Percentiles rank a stretch among this genome's conserved stretches.
These are phyloP conservation scores for Leptosphaerulina australis DNA, from an alignment of 2,329 filamentous ascomycete species.

Conservation along the genomic window DNA sequence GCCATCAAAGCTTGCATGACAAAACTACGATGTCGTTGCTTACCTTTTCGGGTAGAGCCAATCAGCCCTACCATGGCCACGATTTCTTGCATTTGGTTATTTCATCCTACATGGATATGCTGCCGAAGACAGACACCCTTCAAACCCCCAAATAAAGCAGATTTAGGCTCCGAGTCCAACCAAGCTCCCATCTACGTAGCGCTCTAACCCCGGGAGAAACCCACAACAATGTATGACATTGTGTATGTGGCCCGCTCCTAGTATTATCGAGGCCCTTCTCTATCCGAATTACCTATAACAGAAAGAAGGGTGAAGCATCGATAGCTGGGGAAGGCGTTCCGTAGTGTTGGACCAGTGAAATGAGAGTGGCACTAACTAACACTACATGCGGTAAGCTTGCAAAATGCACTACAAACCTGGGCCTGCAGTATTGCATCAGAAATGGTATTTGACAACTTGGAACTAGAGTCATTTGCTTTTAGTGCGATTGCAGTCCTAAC, in stretches of 20 bases:
- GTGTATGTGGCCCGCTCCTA: not conserved
- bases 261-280: not conserved
- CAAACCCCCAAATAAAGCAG: too few species aligned
- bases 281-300: conserved; percentile 1
- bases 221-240: too few species aligned
- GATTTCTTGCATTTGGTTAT: too few species aligned
- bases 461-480: not conserved
- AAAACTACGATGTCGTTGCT: too few species aligned
- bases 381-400: conserved; percentile 15
- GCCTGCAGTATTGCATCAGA: not conserved
- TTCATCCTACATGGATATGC: too few species aligned
- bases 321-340: conserved; percentile 9
- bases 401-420: not conserved
- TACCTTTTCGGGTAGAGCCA: too few species aligned
- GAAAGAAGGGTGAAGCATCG: conserved; percentile 7
- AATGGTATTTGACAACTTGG: not conserved
- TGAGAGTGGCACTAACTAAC: not conserved
- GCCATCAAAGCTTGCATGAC: too few species aligned
- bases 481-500: not conserved
- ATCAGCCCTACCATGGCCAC: too few species aligned
- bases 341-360: conserved; percentile 7
- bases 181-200: too few species aligned
- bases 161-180: too few species aligned
- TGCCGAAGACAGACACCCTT: too few species aligned
- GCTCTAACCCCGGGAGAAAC: too few species aligned